Conservation (phyloP, 2,329 filamentous ascomycete species). For the Apiospora koreana region DNA sequence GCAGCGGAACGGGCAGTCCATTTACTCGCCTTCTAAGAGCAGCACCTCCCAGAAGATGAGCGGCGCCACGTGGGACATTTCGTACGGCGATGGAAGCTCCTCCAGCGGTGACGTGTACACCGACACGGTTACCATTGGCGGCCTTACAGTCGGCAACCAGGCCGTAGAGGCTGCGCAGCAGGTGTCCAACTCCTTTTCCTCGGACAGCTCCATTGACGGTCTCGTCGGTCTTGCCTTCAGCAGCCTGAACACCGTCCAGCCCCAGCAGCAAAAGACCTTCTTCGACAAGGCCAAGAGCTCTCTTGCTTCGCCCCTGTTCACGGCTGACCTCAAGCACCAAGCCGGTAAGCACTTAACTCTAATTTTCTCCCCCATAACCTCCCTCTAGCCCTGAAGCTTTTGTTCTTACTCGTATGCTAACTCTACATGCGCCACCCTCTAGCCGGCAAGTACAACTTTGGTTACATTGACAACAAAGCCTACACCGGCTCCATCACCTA, state of each 20-base stretch:
- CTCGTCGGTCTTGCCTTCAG: constrained; percentile 37
- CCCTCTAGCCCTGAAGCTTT: not conserved
- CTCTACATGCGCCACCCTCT: not conserved
- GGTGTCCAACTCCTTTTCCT: constrained; percentile 31
- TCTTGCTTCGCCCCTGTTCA: constrained; percentile 31
- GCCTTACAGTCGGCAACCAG: constrained; percentile 29
- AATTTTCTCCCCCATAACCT: not conserved
- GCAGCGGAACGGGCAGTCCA: constrained; percentile 28
- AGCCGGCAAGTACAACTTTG: constrained; percentile 37
- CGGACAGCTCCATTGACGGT: constrained; percentile 32
- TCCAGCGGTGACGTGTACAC: constrained; percentile 37
- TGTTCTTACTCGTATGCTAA: not conserved
- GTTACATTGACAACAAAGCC: constrained; percentile 30
- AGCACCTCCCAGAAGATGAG: constrained; percentile 27
- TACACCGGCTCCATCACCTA: constrained; percentile 32
- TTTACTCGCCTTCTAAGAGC: constrained; percentile 29
- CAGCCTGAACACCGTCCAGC: constrained; percentile 33
- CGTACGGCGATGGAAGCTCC: constrained; percentile 33
- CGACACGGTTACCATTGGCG: constrained; percentile 32
- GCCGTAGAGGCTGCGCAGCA: constrained; percentile 34
- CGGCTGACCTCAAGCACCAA: constrained; percentile 33
- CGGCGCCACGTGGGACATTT: constrained; percentile 31
- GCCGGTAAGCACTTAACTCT: constrained; percentile 4
- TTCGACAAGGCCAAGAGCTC: constrained; percentile 32
- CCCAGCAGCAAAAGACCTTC: constrained; percentile 32